These are phyloP conservation scores for Hyaloscypha variabilis DNA, from an alignment of 495 filamentous ascomycete species.

Conservation along the genomic window DNA sequence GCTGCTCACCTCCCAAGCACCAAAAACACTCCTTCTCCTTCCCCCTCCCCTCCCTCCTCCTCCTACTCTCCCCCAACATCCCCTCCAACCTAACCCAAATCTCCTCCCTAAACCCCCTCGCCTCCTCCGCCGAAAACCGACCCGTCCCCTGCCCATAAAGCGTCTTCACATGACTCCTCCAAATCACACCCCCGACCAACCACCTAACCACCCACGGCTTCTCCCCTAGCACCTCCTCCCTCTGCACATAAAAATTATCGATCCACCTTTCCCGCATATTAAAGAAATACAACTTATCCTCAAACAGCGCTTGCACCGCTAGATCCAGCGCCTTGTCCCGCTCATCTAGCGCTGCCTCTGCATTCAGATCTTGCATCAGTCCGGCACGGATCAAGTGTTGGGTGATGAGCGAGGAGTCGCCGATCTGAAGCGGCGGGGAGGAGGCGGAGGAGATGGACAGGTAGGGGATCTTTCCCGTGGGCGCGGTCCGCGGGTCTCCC, in stretches of 20 bases:
- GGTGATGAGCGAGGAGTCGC: slow-evolving; percentile 60
- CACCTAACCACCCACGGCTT: slow-evolving; percentile 34
- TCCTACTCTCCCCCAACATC: slow-evolving; percentile 33
- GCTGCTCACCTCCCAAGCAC: slow-evolving; percentile 54
- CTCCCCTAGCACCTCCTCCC: slow-evolving; percentile 47
- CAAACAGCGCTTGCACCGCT: slow-evolving; percentile 54
- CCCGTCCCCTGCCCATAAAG: slow-evolving; percentile 59
- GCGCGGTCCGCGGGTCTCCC: slow-evolving; percentile 47
- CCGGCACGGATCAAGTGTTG: slow-evolving; percentile 43
- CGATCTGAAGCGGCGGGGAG: slow-evolving; percentile 20
- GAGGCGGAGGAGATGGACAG: slow-evolving; percentile 30
- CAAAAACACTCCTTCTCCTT: slow-evolving; percentile 49
- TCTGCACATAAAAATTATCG: slow-evolving; percentile 64
- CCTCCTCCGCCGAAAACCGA: slow-evolving; percentile 52
- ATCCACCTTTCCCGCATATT: slow-evolving; percentile 55
- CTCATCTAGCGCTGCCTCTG: slow-evolving; percentile 30
- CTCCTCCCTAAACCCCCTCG: slow-evolving; percentile 43
- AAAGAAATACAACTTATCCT: slow-evolving; percentile 63
- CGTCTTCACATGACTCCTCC: slow-evolving; percentile 42
- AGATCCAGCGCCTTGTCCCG: slow-evolving; percentile 49
- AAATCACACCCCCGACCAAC: slow-evolving; percentile 17
- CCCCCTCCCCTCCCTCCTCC: slow-evolving; percentile 12
- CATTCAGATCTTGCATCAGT: slow-evolving; percentile 51
- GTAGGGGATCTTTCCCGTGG: slow-evolving; percentile 66
- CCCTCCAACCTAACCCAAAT: slow-evolving; percentile 55